phyloP scores from a whole-genome alignment of 106 monocot genomes.

The Phalaenopsis equestris region DNA sequence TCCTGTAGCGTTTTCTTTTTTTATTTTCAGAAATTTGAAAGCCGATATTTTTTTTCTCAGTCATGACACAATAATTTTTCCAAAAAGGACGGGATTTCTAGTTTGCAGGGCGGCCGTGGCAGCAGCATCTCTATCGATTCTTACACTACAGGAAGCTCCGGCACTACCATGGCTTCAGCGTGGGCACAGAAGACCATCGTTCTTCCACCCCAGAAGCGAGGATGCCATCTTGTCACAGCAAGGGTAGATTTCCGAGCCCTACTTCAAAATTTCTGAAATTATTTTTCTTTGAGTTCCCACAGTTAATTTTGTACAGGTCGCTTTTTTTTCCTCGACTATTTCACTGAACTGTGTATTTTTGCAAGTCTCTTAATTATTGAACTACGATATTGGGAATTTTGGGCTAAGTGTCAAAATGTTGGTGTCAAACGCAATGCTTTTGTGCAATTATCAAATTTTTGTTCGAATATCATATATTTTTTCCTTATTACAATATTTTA shows the following conservation, averaged over 20 bases:
- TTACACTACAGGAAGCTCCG: not conserved
- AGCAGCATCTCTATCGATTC: no score
- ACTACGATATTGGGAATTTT: not conserved
- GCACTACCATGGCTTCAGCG: slow-evolving; percentile 36
- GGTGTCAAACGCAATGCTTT: no score
- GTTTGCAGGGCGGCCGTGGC: no score
- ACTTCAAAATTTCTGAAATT: not conserved
- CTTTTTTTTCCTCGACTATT: not conserved
- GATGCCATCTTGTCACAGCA: slow-evolving; percentile 78
- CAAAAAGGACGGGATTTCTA: no score
- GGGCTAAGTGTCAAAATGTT: no score
- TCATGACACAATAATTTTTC: no score
- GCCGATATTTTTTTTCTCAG: no score
- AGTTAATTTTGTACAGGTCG: not conserved
- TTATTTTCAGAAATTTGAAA: no score
- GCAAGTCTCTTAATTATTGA: not conserved
- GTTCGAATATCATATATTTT: no score
- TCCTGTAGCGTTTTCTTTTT: no score
- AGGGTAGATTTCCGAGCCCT: slow-evolving; percentile 27
- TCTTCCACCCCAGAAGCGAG: slow-evolving; percentile 67
- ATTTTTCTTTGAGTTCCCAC: not conserved
- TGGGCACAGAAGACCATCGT: slow-evolving; percentile 98
- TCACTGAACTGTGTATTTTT: not conserved
- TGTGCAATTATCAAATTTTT: no score
- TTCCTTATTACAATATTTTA: no score